Base-by-base conservation (phyloP, 2,329 filamentous ascomycete species). In the Xylaria hypoxylon region DNA sequence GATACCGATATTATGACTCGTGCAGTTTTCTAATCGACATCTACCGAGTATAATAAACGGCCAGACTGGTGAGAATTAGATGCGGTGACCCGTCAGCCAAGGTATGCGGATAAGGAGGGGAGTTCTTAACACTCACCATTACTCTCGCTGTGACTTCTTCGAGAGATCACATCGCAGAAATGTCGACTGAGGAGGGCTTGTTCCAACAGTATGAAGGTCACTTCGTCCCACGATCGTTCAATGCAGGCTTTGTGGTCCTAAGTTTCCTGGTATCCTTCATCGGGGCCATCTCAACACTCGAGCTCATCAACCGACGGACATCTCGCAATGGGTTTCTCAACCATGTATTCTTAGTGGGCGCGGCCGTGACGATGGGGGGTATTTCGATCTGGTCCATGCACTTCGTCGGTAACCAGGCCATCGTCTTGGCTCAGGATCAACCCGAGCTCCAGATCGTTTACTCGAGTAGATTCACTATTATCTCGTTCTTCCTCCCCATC, bases 401-500 rank as follows among this genome's bases (percentile, higher is more conserved):
- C 76, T 95, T 92, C 74, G 90, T 96, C 70, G 93, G 92, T 24
- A 95, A 96, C 76, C 86, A 91, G 59, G 92, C 93, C 15, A 91
- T 95, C 67, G 82, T 90, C 28, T 85, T 97, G 19, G 90, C 85
- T 44, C 71, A 89, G 69, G 91, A 91, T 44, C 79, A 87, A 66
- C 69, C 80, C 13, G 80, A 86, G 40, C 81, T 93, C 11, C 92
- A 95, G 70, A 89, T 96, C 58, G 85, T 87, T 40, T 96, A 96
- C 82, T 92, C 86, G 58, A 81, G 87, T 61, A 86, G 86, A 28
- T 92, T 89, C 76, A 96, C 92, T 0, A 87, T 88, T 0, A 80
- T 94, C 8, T 96, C 93, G 0, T 93, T 95, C 73, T 90, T 96
- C 73, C 82, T 96, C 11, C 92, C 93, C 0, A 90, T 96, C 52